Conservation (phyloP, 306 rosid genomes). For the Canavalia ensiformis region DNA sequence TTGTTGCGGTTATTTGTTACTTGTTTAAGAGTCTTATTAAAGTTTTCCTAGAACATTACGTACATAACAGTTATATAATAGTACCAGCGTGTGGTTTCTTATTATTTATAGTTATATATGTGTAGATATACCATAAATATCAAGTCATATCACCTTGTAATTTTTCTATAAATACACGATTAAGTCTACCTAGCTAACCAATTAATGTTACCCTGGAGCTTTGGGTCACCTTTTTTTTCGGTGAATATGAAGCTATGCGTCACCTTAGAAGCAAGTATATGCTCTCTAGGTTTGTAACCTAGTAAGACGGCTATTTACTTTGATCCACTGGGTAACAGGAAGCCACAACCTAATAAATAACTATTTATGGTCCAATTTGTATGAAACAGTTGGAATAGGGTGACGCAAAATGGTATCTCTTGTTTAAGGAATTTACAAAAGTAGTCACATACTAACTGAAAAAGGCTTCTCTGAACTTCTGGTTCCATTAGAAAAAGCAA, state of each 20-base stretch:
- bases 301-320: not conserved
- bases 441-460: slow-evolving; percentile 1
- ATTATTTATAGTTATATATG: not conserved
- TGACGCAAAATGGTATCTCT: slow-evolving; percentile 19
- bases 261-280: not conserved
- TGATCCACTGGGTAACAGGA: slow-evolving; percentile 4
- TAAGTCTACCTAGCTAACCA: not conserved
- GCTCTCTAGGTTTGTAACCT: not conserved
- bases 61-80: too few relatives aligned
- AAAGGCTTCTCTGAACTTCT: slow-evolving; percentile 21
- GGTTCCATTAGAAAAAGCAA: not conserved
- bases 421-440: slow-evolving; percentile 17
- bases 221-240: not conserved
- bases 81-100: not conserved
- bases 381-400: not conserved
- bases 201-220: slow-evolving; percentile 19
- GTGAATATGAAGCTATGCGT: not conserved
- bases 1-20: not conserved
- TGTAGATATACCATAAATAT: not conserved
- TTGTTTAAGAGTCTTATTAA: not conserved
- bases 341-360: not conserved
- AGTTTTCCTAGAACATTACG: not conserved
- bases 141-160: not conserved
- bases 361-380: not conserved
- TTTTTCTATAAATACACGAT: slow-evolving; percentile 11